Base-by-base conservation (phyloP, 441 rosid genomes). In the Euphorbia corollata region DNA sequence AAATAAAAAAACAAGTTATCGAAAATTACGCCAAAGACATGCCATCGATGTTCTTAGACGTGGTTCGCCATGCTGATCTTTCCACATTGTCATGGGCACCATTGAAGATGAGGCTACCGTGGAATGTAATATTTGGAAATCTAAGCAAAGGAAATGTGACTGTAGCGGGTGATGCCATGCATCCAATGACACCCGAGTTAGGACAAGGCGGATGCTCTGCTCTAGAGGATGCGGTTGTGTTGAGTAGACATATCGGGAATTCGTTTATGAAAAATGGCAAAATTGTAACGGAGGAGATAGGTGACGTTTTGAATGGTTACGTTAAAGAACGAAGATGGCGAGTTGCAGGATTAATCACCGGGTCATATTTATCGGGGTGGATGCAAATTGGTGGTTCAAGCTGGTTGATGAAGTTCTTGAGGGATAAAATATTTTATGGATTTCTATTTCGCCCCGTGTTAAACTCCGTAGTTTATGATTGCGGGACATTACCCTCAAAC, bases 171-270 rank as follows among this genome's bases (percentile, higher is more conserved):
- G 85, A 84, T 20, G 86, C 86, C 0, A 80, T 82, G 86, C 88
- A 84, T 43, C 86, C 88, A 1, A 84, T 73, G 78, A 84, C 85
- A 0, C 85, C 85, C 4, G 83, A 84, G 9, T 71, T 82, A 0
- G 81, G 47, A 5, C 85, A 82, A 54, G 86, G 88, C 0, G 86
- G 80, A 0, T 64, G 82, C n/a, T 3, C 62, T 0, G 78, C 86
- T 0, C 64, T 84, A 1, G 85, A 84, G 66, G 83, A 84, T n/a
- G 88, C 88, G 0, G 84, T 80, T 6, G 83, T 80, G 0, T 63
- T 82, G 4, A 79, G 79, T 1, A 75, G 81, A 34, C 86, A 74
- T 66, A 74, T 82, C 6, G 81, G 81, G 2, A 54, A 63, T 22
- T 78, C 69, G 0, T 34, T 73, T 0, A 66, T 73, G 0, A 48